phyloP scores from a whole-genome alignment of 805 yeast genomes.

The Ogataea pignaliae region DNA sequence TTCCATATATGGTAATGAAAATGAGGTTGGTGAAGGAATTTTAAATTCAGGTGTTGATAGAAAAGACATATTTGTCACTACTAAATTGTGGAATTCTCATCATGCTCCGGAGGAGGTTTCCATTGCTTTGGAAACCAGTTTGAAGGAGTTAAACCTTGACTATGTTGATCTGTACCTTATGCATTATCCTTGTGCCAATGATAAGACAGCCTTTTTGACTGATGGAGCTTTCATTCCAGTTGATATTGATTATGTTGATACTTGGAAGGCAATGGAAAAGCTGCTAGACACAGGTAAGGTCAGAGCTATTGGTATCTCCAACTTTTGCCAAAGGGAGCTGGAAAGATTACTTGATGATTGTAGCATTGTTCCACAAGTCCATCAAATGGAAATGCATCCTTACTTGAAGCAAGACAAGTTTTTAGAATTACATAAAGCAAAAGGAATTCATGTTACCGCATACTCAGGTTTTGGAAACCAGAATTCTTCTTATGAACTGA shows the following conservation, averaged over 20 bases:
- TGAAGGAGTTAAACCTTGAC: constrained; percentile 47
- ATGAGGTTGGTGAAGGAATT: constrained; percentile 61
- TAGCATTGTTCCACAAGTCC: constrained; percentile 41
- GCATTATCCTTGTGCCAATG: constrained; percentile 60
- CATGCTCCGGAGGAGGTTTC: constrained; percentile 31
- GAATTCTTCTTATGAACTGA: constrained; percentile 43
- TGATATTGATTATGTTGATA: constrained; percentile 43
- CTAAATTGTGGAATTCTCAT: constrained; percentile 51
- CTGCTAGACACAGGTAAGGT: constrained; percentile 49
- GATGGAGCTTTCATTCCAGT: constrained; percentile 32
- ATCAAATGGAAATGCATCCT: constrained; percentile 73
- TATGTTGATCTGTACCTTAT: constrained; percentile 62
- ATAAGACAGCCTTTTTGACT: constrained; percentile 32
- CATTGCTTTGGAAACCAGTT: constrained; percentile 44
- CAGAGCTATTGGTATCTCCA: constrained; percentile 75
- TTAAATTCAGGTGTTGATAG: constrained; percentile 35
- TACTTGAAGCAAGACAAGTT: constrained; percentile 59
- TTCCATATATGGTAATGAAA: constrained; percentile 63
- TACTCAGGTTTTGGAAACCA: constrained; percentile 70
- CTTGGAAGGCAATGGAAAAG: constrained; percentile 65
- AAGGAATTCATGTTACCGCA: constrained; percentile 59
- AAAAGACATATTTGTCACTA: constrained; percentile 53
- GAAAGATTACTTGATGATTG: constrained; percentile 49
- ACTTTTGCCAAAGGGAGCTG: constrained; percentile 56
- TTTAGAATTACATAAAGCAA: constrained; percentile 42